These are phyloP conservation scores for Pestalotiopsis sp. DNA, from an alignment of 2,329 filamentous ascomycete genomes.

Conservation along the genomic window DNA sequence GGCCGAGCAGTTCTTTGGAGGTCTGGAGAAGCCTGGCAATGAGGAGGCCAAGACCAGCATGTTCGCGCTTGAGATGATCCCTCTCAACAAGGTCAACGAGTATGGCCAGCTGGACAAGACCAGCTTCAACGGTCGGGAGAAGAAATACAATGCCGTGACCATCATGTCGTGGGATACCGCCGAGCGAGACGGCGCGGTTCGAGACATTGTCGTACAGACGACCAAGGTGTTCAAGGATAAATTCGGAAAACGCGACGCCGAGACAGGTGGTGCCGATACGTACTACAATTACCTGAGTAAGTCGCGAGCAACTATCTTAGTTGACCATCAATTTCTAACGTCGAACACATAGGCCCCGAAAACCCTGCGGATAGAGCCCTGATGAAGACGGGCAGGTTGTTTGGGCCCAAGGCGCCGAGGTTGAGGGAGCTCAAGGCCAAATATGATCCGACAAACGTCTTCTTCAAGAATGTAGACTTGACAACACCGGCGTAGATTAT, in stretches of 20 bases:
- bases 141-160: not conserved
- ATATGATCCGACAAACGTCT: conserved; percentile 36
- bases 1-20: not conserved
- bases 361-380: conserved; percentile 15
- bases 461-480: conserved; percentile 26
- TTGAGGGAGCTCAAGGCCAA: conserved; percentile 33
- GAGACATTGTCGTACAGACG: not conserved
- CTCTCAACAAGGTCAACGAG: not conserved
- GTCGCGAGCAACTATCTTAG: no score
- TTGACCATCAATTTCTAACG: not conserved
- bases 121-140: not conserved
- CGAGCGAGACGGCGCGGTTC: not conserved
- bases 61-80: conserved; percentile 3
- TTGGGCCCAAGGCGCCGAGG: conserved; percentile 30
- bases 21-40: conserved; percentile 4
- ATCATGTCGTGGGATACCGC: conserved; percentile 6
- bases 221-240: conserved; percentile 4
- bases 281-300: conserved; percentile 5
- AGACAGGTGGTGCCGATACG: conserved; percentile 1
- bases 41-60: not conserved
- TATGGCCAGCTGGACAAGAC: conserved; percentile 3
- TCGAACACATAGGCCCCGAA: not conserved
- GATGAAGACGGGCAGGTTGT: conserved; percentile 25
- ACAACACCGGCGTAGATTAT: not conserved
- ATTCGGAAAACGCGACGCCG: not conserved